Base-by-base conservation (phyloP, 2,329 filamentous ascomycete genomes). In the Xylaria sp. region DNA sequence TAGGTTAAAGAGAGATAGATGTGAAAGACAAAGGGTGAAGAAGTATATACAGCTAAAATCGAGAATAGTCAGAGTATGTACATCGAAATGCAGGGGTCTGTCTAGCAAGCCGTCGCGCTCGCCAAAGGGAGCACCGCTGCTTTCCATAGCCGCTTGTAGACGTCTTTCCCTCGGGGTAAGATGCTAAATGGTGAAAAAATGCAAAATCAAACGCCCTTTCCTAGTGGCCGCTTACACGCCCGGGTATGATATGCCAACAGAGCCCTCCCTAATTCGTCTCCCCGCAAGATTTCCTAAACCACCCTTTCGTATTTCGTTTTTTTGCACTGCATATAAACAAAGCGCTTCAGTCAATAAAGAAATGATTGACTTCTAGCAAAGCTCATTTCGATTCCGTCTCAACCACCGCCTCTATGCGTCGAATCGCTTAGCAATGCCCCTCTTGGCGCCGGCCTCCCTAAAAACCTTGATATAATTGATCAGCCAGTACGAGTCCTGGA, bases 401-500 rank as follows among this genome's bases (percentile, higher is more conserved):
- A 43, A 23, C 27, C 47, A 31, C 21, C 53, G 41, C 38, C n/a
- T 44, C 56, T 66, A 72, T 48, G 70, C 70, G 13, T 46, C 54
- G 54, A 73, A 72, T 47, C 51, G 62, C 49, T 51, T 66, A 15
- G 52, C 51, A 31, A 58, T 47, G 17, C 58, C 46, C 29, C 38
- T 54, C 44, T 61, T 67, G 9, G 40, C 15, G 33, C 55, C 35
- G 35, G 53, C 52, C 33, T 70, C 65, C 4, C 62, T 60, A 72
- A 84, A 93, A 13, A 92, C 85, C 76, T 85, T 87, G 71, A 93
- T 79, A 35, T 83, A 87, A 72, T 90, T 90, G 76, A 96, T 83
- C 62, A 85, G 77, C 90, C 92, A 96, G 79, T 89, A 96, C 1
- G 90, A 85, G 23, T 93, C 83, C 19, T 77, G 72, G 74, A 95